Evolutionary conservation across 352 stramenopile species (phyloP), one percentile per base, ranked within the genome.

Genomic region (Phytopythium oedochilum): DNA sequence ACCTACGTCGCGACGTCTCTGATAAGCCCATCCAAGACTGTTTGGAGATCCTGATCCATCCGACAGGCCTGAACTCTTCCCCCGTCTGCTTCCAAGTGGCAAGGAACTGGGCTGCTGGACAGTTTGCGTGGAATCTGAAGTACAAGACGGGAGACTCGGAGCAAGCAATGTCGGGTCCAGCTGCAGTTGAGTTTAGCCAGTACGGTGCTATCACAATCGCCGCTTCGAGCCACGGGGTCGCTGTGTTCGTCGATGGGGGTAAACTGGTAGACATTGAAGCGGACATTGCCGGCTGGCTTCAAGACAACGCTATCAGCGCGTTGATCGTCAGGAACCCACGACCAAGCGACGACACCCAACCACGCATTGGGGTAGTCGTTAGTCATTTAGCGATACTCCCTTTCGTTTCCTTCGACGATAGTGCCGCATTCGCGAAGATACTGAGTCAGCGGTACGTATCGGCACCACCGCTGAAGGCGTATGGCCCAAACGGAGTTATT

Each of bases 381-480:
- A 80, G 65, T 22, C 78, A 89, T 39, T 36, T 89, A 7, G 72
- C 66, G 9, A 17, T 91, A 22, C 45, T 88, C 23, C 47, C 57
- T 20, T 22, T 51, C 2, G 46, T 50, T 10, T 64, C 60, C 1
- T 22, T 44, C 0, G 25, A 69, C 45, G 56, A 46, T 7, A 22
- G 70, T 29, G 34, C 50, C 43, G 23, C 17, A 0, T 82, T 90
- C 50, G 77, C 63, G 39, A 38, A 48, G 23, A 39, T 35, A 15
- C 79, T 91, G 70, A 75, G 61, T 26, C 44, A 64, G 18, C 63
- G 59, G 9, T 89, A 72, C 44, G 72, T 92, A 9, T 68, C 55
- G 32, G 68, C 68, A 40, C 66, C 71, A 25, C 72, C 77, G 5
- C 61, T 92, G 2, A 51, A 57, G 45, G 68, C 73, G 17, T 86